Base-by-base conservation (phyloP, 495 filamentous ascomycete genomes). In the Cercophora samala region DNA sequence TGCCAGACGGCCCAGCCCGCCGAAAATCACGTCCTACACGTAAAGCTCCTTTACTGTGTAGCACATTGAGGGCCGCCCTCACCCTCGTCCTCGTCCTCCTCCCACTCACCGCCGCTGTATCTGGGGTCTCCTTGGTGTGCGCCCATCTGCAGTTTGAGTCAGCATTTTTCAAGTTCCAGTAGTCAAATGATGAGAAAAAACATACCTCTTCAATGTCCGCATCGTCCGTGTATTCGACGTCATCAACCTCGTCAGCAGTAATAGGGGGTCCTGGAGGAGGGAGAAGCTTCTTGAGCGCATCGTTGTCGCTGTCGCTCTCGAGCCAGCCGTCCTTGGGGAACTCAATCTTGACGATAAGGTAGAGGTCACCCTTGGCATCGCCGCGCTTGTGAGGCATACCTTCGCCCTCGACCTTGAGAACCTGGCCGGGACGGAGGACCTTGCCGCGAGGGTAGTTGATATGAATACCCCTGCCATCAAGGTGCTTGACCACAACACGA, bases 351-450 rank as follows among this genome's bases (percentile, higher is more conserved):
- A 97, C 89, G 21, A 89, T 74, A 29, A 99, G 83, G 76, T 93
- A 99, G 8, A 99, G 82, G 72, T 98, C 93, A 18, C 95, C 95
- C 72, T 88, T 91, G 5, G 76, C 70, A 37, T 99, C 95, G 64
- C 87, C 89, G 67, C 88, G 88, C 83, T 97, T 97, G 66, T 86
- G 72, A 6, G 96, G 94, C 95, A 99, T 99, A 56, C 95, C 95
- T 76, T 99, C 95, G 32, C 91, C 92, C 4, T 82, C 74, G 4
- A 99, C 81, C 78, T 92, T 96, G 66, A 99, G 83, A 17, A 93
- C 85, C 70, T 98, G 91, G 18, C 87, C 89, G 2, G 94, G 92
- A 21, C 85, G 86, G 15, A 99, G 76, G 55, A 97, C 78, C 76
- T 90, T 87, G 67, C 93, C 93, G 58, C 85, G 81, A 2, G 87